Base-by-base conservation (phyloP, 495 filamentous ascomycete genomes). In the Clohesyomyces aquaticus region DNA sequence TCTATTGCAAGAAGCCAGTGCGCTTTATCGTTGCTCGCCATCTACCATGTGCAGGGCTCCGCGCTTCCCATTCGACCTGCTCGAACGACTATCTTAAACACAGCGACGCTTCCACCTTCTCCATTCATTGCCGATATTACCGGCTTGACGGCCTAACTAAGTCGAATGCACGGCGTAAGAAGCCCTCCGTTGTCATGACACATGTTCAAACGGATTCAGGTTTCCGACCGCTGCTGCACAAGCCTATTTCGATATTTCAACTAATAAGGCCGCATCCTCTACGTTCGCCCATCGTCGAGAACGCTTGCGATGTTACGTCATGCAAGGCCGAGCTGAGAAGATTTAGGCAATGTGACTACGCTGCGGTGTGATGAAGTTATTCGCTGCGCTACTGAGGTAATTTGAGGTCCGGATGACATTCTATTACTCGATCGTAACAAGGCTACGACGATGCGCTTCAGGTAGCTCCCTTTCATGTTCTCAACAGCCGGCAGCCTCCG, bases 381-480 rank as follows among this genome's bases (percentile, higher is more conserved):
- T 65, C 21, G 45, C 11, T 45, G 43, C 48, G 52, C 51, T 28
- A 58, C 26, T 51, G 42, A 53, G 11, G 45, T 28, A 49, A 55
- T 49, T n/a, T 61, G 6, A 25, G 48, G 32, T 46, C 54, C 38
- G 42, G 59, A 46, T 46, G 41, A 28, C 48, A 60, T 18, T 64
- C 60, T 26, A 68, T 68, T 68, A 68, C 66, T 68, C 66, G 66
- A 68, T 68, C 38, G 50, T 55, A 68, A 68, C 55, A 27, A 42
- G 21, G 47, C 18, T 47, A 19, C 19, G 45, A 59, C 38, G 23
- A 6, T 38, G 6, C 12, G 8, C 55, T 28, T 28, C 61, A 63
- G 10, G 16, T 21, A 61, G 9, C 23, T 9, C n/a, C 21, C 18
- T 43, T 53, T 21, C 8, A 8, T 9, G 23, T 23, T 22, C 32